Evolutionary conservation across 345 rosid genomes (phyloP).

Genomic region (Mangifera indica): DNA sequence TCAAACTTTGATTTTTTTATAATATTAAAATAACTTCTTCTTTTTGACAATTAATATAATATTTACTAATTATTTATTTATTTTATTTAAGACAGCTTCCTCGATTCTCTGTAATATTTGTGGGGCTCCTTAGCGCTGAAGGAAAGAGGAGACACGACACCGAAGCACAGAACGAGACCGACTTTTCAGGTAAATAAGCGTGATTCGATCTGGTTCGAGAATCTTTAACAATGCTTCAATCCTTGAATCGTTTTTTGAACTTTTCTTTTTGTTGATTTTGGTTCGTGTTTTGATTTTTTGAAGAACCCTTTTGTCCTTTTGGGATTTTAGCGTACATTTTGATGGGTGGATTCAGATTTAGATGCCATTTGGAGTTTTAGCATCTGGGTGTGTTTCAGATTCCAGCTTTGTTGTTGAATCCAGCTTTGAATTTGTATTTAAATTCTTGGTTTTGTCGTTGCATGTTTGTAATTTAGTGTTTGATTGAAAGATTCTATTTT

Average conservation of each 20-base stretch:
- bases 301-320: background rate
- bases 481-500: background rate
- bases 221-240: background rate
- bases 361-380: background rate
- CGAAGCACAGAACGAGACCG: background rate
- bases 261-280: background rate
- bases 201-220: background rate
- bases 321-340: background rate
- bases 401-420: background rate
- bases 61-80: no score
- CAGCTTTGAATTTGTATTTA: background rate
- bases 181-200: background rate
- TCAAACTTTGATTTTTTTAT: background rate
- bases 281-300: background rate
- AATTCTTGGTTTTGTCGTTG: background rate
- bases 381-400: conserved; percentile 12
- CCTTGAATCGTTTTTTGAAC: background rate
- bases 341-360: conserved; percentile 5
- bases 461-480: background rate
- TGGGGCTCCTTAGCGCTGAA: conserved; percentile 2
- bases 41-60: no score
- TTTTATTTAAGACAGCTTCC: background rate
- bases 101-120: background rate
- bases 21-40: background rate
- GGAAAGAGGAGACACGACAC: conserved; percentile 16